Evolutionary conservation across 768 basidiomycete genomes (phyloP).

Genomic region (Boletus sp.): DNA sequence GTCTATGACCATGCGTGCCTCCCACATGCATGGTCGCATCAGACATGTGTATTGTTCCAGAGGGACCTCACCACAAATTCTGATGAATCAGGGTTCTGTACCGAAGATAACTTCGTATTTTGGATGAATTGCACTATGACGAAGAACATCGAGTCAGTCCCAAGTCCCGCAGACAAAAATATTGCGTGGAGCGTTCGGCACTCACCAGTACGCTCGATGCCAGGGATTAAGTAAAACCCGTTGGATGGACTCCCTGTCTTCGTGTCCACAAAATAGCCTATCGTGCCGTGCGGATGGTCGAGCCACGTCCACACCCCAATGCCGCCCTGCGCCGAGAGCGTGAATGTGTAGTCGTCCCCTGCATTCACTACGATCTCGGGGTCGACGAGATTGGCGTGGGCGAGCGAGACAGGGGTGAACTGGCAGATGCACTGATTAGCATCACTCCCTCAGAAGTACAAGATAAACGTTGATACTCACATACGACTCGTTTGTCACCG

Average conservation of each 20-base stretch:
- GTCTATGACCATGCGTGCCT: no score
- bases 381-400: conserved; percentile 29
- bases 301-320: conserved; percentile 61
- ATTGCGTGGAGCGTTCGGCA: neutral
- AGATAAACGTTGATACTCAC: conserved; percentile 34
- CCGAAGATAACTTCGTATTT: conserved; percentile 40
- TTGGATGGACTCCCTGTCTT: conserved; percentile 43
- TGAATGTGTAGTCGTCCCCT: conserved; percentile 42
- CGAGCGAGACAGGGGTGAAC: conserved; percentile 54
- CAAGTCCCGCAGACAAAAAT: neutral
- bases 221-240: conserved; percentile 56
- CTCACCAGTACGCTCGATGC: conserved; percentile 51
- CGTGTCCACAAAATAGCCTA: conserved; percentile 51
- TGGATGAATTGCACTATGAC: conserved; percentile 41
- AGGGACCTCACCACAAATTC: conserved; percentile 52
- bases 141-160: neutral
- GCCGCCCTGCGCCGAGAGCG: conserved; percentile 50
- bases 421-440: conserved; percentile 18
- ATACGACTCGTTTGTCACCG: conserved; percentile 50
- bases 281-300: conserved; percentile 54
- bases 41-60: conserved; percentile 51
- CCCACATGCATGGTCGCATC: neutral
- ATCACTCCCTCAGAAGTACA: neutral
- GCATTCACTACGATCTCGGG: no score
- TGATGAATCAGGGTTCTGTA: conserved; percentile 36